Base-by-base conservation (phyloP, 2,329 filamentous ascomycete species). In the Keithomyces neogunnii region DNA sequence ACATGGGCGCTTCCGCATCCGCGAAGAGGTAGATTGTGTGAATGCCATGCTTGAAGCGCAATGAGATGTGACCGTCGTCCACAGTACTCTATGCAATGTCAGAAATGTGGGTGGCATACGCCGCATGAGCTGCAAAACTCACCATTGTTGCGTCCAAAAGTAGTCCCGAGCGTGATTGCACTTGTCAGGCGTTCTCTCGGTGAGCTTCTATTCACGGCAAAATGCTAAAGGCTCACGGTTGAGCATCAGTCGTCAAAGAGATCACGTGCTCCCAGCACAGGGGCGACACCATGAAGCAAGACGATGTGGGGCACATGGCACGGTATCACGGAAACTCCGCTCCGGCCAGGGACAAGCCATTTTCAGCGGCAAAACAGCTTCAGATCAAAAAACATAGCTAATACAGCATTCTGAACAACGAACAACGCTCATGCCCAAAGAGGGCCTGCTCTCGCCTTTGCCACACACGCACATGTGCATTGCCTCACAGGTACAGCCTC, bases 21-120 rank as follows among this genome's bases (percentile, higher is more conserved):
- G 85, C 75, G 55, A 86, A 83, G 52, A 90, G 73, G 60, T 87
- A 80, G 56, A 89, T 74, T 3, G 85, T 90, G 59, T 83, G 79
- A 52, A 81, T 80, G 62, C 85, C 82, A 64, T 86, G 78, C 66
- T 89, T 89, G 70, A 91, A 82, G 53, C 84, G 78, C 51, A 91
- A 70, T 8, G 85, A 88, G 59, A 80, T 74, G 57, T 77, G 72
- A n/a, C 74, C 69, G 44, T 81, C 74, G 53, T 71, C 67, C 26
- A 70, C 57, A 11, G 45, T 48, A 36, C 33, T 49, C 56, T 56
- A 19, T 19, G 19, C 19, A 19, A 19, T 19, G 29, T 46, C 3
- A 5, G 4, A 4, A 35, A 3, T 11, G 31, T 33, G 29, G 30
- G 40, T 30, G 6, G 29, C n/a, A 7, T n/a, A 10, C 28, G 33